These are phyloP conservation scores for Carpinus fangiana DNA, from an alignment of 306 rosid genomes.

Conservation along the genomic window DNA sequence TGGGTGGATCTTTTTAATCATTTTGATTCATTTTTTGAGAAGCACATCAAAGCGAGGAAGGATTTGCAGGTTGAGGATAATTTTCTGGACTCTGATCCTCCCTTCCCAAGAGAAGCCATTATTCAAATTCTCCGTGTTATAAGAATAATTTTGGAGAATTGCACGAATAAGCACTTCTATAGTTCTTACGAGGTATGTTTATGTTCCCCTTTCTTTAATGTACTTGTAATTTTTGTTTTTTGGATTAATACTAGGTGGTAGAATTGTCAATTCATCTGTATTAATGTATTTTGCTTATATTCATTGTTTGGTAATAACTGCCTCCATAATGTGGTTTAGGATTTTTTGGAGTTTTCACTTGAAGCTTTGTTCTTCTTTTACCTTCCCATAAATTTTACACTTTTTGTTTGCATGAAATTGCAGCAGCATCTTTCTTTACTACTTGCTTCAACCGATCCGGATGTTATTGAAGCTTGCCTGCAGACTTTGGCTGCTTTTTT, in stretches of 20 bases:
- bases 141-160: slow-evolving; percentile 88
- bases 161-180: slow-evolving; percentile 94
- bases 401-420: slow-evolving; percentile 39
- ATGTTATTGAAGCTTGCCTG: slow-evolving; percentile 90
- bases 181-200: slow-evolving; percentile 85
- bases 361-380: slow-evolving; percentile 6
- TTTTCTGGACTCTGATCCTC: slow-evolving; percentile 74
- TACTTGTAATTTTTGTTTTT: background rate
- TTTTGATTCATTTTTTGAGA: slow-evolving; percentile 97
- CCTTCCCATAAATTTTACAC: slow-evolving; percentile 14
- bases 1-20: slow-evolving; percentile 97
- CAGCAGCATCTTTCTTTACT: slow-evolving; percentile 98
- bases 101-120: slow-evolving; percentile 86
- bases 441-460: slow-evolving; percentile 96
- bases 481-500: slow-evolving; percentile 87
- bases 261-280: background rate
- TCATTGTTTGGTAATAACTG: background rate
- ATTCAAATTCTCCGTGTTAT: slow-evolving; percentile 91
- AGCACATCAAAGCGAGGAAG: slow-evolving; percentile 83
- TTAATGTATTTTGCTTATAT: background rate
- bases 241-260: slow-evolving; percentile 7
- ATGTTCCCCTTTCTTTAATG: slow-evolving; percentile 8
- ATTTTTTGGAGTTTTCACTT: background rate
- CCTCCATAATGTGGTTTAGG: background rate
- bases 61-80: slow-evolving; percentile 84